Evolutionary conservation across 1,284 basidiomycete species (phyloP).

Genomic region (Bjerkandera adusta): DNA sequence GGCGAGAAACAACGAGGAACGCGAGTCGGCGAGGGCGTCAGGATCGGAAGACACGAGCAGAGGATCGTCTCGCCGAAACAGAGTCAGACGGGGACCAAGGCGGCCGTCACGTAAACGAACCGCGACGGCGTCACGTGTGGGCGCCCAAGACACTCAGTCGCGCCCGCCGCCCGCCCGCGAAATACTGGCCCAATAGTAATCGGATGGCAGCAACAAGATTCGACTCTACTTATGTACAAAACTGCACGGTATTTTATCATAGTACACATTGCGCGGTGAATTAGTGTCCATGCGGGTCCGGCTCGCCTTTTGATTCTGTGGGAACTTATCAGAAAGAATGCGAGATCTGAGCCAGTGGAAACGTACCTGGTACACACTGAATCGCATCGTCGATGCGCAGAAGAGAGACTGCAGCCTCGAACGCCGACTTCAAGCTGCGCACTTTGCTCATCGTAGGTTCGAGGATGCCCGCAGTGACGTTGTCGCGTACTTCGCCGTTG

Average conservation of each 20-base stretch:
- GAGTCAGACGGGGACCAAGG: too few relatives aligned
- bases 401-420: constrained; percentile 95
- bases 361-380: constrained; percentile 77
- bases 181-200: neutral
- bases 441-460: constrained; percentile 99
- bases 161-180: neutral
- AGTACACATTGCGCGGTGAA: neutral
- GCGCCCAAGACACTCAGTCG: neutral
- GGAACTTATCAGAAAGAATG: constrained; percentile 21
- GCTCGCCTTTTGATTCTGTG: constrained; percentile 71
- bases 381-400: constrained; percentile 96
- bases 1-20: too few relatives aligned
- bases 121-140: constrained; percentile 19
- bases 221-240: constrained; percentile 5
- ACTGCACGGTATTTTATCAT: constrained; percentile 7
- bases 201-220: neutral
- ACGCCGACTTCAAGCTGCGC: constrained; percentile 93
- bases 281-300: constrained; percentile 31
- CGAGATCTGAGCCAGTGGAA: neutral
- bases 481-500: constrained; percentile 94
- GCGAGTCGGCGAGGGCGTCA: too few relatives aligned
- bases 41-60: too few relatives aligned
- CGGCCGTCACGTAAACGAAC: constrained; percentile 20
- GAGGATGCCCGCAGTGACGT: constrained; percentile 89
- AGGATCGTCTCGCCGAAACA: too few relatives aligned